Evolutionary conservation across 257 asterid genomes (phyloP).

Genomic region (Avicennia marina): DNA sequence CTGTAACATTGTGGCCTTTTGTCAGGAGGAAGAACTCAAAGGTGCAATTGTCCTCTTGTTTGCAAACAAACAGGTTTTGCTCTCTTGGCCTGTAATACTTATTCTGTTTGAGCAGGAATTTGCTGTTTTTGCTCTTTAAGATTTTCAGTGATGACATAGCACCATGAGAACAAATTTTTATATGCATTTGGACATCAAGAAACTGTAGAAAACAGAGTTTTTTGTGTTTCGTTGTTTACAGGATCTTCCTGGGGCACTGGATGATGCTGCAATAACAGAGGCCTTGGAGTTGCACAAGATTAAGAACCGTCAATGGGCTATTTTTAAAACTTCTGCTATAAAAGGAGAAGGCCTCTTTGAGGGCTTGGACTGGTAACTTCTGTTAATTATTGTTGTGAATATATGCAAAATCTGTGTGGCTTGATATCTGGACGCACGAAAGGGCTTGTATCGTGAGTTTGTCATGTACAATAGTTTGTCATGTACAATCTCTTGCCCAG

Average conservation of each 20-base stretch:
- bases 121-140: not conserved
- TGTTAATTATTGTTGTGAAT: not conserved
- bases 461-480: not conserved
- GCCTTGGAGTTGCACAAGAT: constrained; percentile 87
- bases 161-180: not conserved
- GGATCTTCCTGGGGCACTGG: constrained; percentile 99
- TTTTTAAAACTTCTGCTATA: constrained; percentile 88
- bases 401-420: not conserved
- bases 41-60: constrained; percentile 43
- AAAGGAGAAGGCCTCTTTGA: constrained; percentile 97
- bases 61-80: constrained; percentile 44
- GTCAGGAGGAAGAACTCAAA: constrained; percentile 50
- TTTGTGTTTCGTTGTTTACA: constrained; percentile 27
- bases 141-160: not conserved
- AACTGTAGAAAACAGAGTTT: not conserved
- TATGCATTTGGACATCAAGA: not conserved
- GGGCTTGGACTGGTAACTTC: constrained; percentile 46
- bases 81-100: not conserved
- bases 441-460: not conserved
- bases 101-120: not conserved
- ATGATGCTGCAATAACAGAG: constrained; percentile 89
- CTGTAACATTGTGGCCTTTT: not conserved
- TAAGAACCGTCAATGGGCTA: constrained; percentile 91
- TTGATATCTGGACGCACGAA: not conserved
- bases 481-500: no score